phyloP scores from a whole-genome alignment of 1,284 basidiomycete species.

The Gymnopus androsaceus region DNA sequence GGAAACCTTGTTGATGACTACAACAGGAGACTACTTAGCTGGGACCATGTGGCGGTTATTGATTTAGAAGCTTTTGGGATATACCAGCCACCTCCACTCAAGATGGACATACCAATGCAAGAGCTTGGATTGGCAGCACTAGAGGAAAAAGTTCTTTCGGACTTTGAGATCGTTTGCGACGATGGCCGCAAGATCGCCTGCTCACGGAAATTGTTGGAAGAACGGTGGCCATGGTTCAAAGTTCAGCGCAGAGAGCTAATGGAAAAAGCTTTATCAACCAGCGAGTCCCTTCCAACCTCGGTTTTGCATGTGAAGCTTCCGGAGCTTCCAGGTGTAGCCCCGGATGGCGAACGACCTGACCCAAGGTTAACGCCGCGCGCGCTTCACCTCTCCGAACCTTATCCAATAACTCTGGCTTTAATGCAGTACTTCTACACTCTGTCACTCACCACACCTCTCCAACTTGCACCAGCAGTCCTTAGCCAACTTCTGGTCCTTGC shows the following conservation, averaged over 20 bases:
- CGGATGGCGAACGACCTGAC: conserved; percentile 51
- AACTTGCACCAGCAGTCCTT: conserved; percentile 87
- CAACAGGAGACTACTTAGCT: conserved; percentile 85
- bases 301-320: conserved; percentile 61
- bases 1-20: conserved; percentile 91
- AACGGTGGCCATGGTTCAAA: conserved; percentile 94
- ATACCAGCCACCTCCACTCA: conserved; percentile 80
- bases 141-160: conserved; percentile 74
- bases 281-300: conserved; percentile 59
- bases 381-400: conserved; percentile 85
- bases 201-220: conserved; percentile 79
- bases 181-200: conserved; percentile 85
- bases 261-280: conserved; percentile 52
- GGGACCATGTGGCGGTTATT: conserved; percentile 88
- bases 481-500: conserved; percentile 85
- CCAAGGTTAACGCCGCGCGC: conserved; percentile 78
- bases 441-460: conserved; percentile 83
- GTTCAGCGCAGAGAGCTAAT: conserved; percentile 65
- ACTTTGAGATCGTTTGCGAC: conserved; percentile 91
- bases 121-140: conserved; percentile 77
- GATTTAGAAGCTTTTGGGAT: conserved; percentile 93
- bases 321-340: conserved; percentile 51
- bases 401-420: conserved; percentile 85
- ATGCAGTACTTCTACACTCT: conserved; percentile 92
- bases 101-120: conserved; percentile 71